Evolutionary conservation across 495 filamentous ascomycete genomes (phyloP).

Genomic region (Filosporella fistucella): DNA sequence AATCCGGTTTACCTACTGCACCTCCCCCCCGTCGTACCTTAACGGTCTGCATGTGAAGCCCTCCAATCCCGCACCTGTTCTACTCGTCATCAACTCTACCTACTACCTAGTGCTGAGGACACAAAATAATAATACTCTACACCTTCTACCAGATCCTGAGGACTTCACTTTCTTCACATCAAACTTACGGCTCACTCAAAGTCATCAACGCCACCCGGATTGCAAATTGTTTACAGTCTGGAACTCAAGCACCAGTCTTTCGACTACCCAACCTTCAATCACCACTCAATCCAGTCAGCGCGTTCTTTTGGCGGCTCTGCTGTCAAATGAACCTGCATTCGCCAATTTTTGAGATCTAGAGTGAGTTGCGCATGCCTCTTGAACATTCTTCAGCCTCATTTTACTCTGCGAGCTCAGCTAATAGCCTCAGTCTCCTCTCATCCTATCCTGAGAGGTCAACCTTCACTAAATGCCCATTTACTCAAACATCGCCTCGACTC

Average conservation of each 20-base stretch:
- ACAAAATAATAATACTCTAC: conserved; percentile 2
- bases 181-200: conserved; percentile 10
- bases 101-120: conserved; percentile 9
- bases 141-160: conserved; percentile 7
- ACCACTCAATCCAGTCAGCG: conserved; percentile 30
- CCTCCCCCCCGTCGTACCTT: background rate
- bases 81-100: conserved; percentile 20
- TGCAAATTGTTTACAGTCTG: conserved; percentile 11
- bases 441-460: conserved; percentile 24
- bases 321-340: conserved; percentile 70
- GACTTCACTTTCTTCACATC: conserved; percentile 4
- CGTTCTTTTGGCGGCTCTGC: conserved; percentile 61
- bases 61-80: conserved; percentile 14
- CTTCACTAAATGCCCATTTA: conserved; percentile 58
- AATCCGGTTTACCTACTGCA: background rate
- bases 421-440: conserved; percentile 33
- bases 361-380: conserved; percentile 6
- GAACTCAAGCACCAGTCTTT: conserved; percentile 20
- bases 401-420: conserved; percentile 26
- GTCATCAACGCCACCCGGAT: conserved; percentile 1
- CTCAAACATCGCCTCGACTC: conserved; percentile 63
- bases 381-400: conserved; percentile 3
- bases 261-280: conserved; percentile 13
- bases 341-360: conserved; percentile 31
- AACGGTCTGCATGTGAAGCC: conserved; percentile 10